Evolutionary conservation across 116 monocot genomes (phyloP), one percentile per base, ranked within the genome.

Genomic region (Papilionanthe hybrid): DNA sequence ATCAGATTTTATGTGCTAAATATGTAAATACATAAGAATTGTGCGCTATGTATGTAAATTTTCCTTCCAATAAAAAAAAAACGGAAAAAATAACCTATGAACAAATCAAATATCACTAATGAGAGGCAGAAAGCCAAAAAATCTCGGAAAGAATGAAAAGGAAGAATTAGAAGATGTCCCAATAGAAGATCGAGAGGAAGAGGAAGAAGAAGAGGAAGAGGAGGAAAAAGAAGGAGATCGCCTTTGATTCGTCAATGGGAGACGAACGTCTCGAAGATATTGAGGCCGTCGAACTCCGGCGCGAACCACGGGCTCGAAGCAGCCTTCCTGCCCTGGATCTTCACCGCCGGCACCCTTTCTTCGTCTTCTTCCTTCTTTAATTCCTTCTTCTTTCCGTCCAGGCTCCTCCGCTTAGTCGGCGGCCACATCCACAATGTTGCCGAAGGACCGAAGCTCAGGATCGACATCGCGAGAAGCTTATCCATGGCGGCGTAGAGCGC

Each of bases 231-330:
- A 23, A 22, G 23, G 45, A 10, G 4, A 22, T 7, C 32, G 41
- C 9, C 7, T 75, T 75, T 42, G 47, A 27, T 42, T 18, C 37
- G 6, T 84, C 75, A 84, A 23, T 79, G 60, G 42, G n/a, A 49
- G 25, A 84, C 79, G 27, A 84, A 41, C 5, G 83, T 84, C 72
- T 84, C 83, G 47, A 84, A 84, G 75, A 79, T 66, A 49, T 84
- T 79, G 75, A 84, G 73, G 30, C 83, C 83, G 42, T 84, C 83
- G 23, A 84, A 84, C 83, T 79, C 79, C 74, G 83, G 83, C 63
- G 79, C 83, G 37, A 83, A 83, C 58, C 79, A 42, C 7, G 79
- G 32, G 23, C 13, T 37, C 12, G 69, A 30, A 12, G 0, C 63
- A 4, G 17, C 9, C 48, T 49, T 79, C 74, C 57, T 44, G 32